Conservation (phyloP, 345 rosid genomes). For the Diplotaxis tenuifolia region DNA sequence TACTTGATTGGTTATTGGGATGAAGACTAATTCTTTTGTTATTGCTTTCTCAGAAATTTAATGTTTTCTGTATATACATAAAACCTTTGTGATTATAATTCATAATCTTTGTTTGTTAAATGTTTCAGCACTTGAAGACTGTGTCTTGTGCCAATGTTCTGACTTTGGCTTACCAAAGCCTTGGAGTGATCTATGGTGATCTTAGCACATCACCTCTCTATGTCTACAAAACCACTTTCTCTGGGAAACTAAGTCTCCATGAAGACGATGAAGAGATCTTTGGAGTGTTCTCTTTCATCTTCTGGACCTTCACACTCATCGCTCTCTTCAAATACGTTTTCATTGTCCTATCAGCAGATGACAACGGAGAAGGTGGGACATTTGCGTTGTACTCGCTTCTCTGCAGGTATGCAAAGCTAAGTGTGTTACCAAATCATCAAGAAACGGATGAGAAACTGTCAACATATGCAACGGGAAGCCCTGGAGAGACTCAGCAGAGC, state of each 20-base stretch:
- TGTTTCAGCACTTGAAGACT: constrained; percentile 59
- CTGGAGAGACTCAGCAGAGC: constrained; percentile 50
- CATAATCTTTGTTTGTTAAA: neutral
- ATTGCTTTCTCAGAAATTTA: neutral
- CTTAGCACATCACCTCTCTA: constrained; percentile 82
- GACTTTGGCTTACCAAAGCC: constrained; percentile 83
- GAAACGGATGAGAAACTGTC: constrained; percentile 72
- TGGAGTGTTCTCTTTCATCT: constrained; percentile 81
- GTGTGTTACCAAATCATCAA: constrained; percentile 83
- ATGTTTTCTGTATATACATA: neutral
- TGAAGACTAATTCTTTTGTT: too few relatives aligned
- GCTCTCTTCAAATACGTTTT: constrained; percentile 71
- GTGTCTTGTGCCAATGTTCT: constrained; percentile 51
- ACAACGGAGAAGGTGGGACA: constrained; percentile 92
- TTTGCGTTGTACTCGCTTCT: constrained; percentile 89
- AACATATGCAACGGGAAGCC: constrained; percentile 48
- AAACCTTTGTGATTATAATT: neutral
- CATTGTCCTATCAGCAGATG: constrained; percentile 69
- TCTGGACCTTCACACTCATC: constrained; percentile 85
- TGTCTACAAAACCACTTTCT: constrained; percentile 77
- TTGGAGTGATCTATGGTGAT: constrained; percentile 89
- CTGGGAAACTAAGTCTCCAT: constrained; percentile 69
- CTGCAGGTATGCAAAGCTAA: constrained; percentile 67
- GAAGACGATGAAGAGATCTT: constrained; percentile 75
- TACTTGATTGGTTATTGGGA: constrained; percentile 1